Conservation (phyloP, 441 rosid genomes). For the Lepidium campestre region DNA sequence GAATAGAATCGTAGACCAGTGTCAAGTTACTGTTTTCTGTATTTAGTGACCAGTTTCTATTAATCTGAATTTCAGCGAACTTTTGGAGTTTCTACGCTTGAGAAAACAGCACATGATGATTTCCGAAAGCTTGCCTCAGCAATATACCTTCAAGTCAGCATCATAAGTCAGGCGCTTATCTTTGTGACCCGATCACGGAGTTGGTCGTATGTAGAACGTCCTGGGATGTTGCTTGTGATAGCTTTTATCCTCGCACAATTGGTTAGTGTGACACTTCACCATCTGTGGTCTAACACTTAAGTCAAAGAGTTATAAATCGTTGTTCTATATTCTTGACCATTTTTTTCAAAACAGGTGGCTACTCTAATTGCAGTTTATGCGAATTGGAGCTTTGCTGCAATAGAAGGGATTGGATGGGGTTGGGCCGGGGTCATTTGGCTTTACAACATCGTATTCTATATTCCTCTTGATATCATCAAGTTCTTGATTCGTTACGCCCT, state of each 20-base stretch:
- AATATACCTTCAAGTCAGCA: constrained; percentile 94
- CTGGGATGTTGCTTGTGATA: constrained; percentile 63
- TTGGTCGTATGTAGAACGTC: constrained; percentile 94
- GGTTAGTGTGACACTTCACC: constrained; percentile 38
- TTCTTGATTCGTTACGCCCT: constrained; percentile 87
- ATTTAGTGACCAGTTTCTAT: not conserved
- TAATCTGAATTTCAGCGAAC: constrained; percentile 42
- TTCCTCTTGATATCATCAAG: constrained; percentile 88
- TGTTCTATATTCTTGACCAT: not conserved
- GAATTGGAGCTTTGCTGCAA: constrained; percentile 90
- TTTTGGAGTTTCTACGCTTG: constrained; percentile 80
- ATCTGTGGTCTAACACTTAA: not conserved
- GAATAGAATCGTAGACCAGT: not conserved
- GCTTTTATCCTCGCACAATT: constrained; percentile 87
- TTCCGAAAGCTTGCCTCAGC: constrained; percentile 95
- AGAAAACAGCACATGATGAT: constrained; percentile 88
- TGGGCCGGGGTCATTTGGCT: constrained; percentile 99
- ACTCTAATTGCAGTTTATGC: constrained; percentile 96
- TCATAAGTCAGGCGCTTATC: constrained; percentile 92
- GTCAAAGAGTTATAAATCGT: not conserved
- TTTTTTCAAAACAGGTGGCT: constrained; percentile 52
- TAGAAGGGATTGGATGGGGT: constrained; percentile 98
- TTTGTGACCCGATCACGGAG: constrained; percentile 92
- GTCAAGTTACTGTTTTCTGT: not conserved
- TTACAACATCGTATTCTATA: constrained; percentile 70